A percentile compares a stretch with the other conserved stretches of the same genome.
phyloP scores from a whole-genome alignment of 2,329 filamentous ascomycete species.

The Hypoxylon sp. region DNA sequence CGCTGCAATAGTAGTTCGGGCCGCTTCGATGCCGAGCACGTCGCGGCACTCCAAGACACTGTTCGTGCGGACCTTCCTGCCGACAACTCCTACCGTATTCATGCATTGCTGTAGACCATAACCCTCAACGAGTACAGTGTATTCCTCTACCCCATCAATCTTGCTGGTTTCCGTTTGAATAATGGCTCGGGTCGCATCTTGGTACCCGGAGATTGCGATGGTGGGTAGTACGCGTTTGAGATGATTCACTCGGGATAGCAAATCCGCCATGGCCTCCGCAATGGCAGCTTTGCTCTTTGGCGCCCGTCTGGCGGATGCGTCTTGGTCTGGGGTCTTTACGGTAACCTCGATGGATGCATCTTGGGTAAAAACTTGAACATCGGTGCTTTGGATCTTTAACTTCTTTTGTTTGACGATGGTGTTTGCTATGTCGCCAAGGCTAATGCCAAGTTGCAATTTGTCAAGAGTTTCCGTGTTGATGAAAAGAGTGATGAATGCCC shows the following conservation, averaged over 20 bases:
- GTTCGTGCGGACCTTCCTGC: constrained; percentile 80
- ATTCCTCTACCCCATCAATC: constrained; percentile 54
- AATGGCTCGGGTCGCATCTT: constrained; percentile 86
- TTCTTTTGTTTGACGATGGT: constrained; percentile 86
- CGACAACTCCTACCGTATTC: constrained; percentile 91
- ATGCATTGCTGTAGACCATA: constrained; percentile 92
- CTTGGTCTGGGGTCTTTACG: constrained; percentile 68
- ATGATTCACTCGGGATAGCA: constrained; percentile 84
- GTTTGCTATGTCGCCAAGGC: constrained; percentile 75
- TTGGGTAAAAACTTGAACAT: constrained; percentile 69
- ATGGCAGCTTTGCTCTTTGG: constrained; percentile 60
- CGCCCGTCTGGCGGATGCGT: constrained; percentile 59
- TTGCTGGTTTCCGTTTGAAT: constrained; percentile 82
- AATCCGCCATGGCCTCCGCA: constrained; percentile 68
- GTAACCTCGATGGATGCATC: constrained; percentile 76
- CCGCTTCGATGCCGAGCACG: constrained; percentile 94
- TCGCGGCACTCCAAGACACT: constrained; percentile 89
- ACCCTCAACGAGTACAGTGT: constrained; percentile 89
- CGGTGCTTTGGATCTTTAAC: constrained; percentile 76
- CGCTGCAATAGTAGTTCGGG: constrained; percentile 85
- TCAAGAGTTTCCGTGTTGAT: constrained; percentile 84
- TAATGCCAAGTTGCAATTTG: constrained; percentile 84
- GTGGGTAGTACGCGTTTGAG: constrained; percentile 84
- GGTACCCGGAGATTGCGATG: constrained; percentile 90
- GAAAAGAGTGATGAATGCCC: constrained; percentile 81